Evolutionary conservation across 805 yeast species (phyloP).

Genomic region (Millerozyma miso): DNA sequence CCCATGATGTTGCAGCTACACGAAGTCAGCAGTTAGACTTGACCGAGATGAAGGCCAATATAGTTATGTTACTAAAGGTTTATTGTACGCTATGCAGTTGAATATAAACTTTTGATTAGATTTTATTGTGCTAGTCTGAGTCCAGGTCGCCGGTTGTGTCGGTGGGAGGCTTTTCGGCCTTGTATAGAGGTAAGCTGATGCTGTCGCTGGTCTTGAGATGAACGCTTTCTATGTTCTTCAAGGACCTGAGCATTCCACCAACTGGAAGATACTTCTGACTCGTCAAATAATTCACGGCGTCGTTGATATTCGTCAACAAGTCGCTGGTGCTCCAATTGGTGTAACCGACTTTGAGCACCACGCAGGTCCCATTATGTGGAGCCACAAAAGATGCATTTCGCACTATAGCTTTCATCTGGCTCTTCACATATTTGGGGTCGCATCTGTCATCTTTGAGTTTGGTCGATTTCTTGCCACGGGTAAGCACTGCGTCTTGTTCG

Average conservation of each 20-base stretch:
- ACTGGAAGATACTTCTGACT: constrained; percentile 44
- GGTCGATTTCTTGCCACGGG: constrained; percentile 25
- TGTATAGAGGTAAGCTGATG: constrained; percentile 54
- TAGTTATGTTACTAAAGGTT: no score
- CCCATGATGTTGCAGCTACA: no score
- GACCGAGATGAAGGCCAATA: no score
- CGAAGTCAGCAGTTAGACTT: no score
- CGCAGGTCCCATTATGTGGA: constrained; percentile 58
- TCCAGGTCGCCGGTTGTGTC: constrained; percentile 9
- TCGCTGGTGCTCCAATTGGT: constrained; percentile 40
- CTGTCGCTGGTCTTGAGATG: constrained; percentile 66
- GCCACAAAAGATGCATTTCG: constrained; percentile 57
- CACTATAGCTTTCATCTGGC: constrained; percentile 62
- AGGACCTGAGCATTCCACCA: constrained; percentile 52
- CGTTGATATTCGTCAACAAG: constrained; percentile 49
- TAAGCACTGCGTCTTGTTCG: constrained; percentile 29
- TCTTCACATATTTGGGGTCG: constrained; percentile 59
- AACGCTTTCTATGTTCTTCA: constrained; percentile 44
- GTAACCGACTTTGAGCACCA: constrained; percentile 59
- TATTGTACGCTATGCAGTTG: no score
- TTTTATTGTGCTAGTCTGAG: not conserved
- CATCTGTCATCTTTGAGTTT: constrained; percentile 55
- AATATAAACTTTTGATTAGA: no score
- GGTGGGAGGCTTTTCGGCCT: constrained; percentile 6
- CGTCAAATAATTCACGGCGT: constrained; percentile 47